These are phyloP conservation scores for Hypoxylon rubiginosum DNA, from an alignment of 2,329 filamentous ascomycete genomes.

Conservation along the genomic window DNA sequence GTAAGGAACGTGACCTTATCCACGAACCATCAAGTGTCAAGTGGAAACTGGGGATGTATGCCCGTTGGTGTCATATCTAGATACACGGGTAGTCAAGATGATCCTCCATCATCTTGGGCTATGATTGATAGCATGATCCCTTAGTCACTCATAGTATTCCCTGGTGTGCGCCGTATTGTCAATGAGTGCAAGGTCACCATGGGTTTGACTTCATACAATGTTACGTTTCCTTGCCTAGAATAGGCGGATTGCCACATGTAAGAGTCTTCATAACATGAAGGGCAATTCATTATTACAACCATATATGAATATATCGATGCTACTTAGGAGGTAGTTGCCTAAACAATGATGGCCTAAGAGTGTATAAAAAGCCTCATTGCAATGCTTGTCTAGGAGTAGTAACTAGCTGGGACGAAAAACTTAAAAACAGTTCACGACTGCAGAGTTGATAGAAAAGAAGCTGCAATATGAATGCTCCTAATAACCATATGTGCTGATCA, in stretches of 20 bases:
- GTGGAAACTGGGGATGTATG: too few species aligned
- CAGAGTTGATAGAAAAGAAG: background rate
- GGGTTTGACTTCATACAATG: background rate
- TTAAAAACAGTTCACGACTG: too few species aligned
- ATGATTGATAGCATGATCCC: too few species aligned
- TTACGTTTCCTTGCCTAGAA: background rate
- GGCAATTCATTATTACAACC: too few species aligned
- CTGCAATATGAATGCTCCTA: background rate
- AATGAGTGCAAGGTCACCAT: background rate
- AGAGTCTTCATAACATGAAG: background rate
- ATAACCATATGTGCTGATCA: background rate
- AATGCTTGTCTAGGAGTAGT: background rate
- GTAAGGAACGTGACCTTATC: background rate
- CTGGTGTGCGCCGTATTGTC: too few species aligned
- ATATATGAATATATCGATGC: background rate
- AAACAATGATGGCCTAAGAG: background rate
- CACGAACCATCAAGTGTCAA: background rate
- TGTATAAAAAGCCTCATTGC: background rate
- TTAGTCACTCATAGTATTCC: too few species aligned
- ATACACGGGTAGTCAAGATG: too few species aligned
- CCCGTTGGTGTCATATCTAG: too few species aligned
- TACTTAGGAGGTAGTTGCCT: background rate
- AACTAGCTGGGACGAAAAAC: too few species aligned
- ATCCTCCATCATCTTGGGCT: too few species aligned
- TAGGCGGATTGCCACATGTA: too few species aligned